A percentile compares a stretch with the other conserved stretches of the same genome.
Evolutionary conservation across 2,329 filamentous ascomycete genomes (phyloP).

Genomic region (Xylaria sp.): DNA sequence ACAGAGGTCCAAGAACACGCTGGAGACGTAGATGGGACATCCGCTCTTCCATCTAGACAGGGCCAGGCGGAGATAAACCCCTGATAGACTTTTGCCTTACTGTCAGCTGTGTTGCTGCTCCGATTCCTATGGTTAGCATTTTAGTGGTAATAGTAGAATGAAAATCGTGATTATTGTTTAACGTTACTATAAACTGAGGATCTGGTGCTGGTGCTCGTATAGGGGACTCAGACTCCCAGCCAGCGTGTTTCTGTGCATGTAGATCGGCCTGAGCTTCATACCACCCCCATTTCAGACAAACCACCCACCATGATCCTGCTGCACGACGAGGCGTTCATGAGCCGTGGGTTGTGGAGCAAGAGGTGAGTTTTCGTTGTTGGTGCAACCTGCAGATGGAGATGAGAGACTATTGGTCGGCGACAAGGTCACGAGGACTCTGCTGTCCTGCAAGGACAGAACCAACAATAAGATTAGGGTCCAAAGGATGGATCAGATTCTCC

Average conservation of each 20-base stretch:
- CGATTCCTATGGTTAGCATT: slow-evolving; percentile 11
- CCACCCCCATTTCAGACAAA: too few relatives aligned
- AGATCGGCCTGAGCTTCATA: slow-evolving; percentile 3
- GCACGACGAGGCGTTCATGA: too few relatives aligned
- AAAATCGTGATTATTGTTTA: slow-evolving; percentile 11
- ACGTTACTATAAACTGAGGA: slow-evolving; percentile 16
- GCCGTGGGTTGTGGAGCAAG: neutral
- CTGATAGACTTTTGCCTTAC: slow-evolving; percentile 18
- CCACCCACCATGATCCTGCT: too few relatives aligned
- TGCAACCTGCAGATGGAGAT: too few relatives aligned
- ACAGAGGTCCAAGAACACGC: slow-evolving; percentile 16
- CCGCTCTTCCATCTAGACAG: slow-evolving; percentile 19
- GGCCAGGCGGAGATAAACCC: slow-evolving; percentile 7
- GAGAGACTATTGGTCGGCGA: too few relatives aligned
- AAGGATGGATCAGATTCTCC: too few relatives aligned
- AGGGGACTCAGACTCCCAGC: slow-evolving; percentile 13
- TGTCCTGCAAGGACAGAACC: too few relatives aligned
- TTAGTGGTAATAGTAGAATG: slow-evolving; percentile 10
- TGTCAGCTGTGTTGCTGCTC: slow-evolving; percentile 14
- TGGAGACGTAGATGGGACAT: slow-evolving; percentile 17
- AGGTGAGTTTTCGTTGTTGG: neutral
- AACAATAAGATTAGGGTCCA: too few relatives aligned
- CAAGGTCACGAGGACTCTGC: too few relatives aligned
- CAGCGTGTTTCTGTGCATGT: slow-evolving; percentile 9
- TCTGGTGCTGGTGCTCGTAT: slow-evolving; percentile 5